Percentiles rank a stretch among this genome's conserved stretches.
phyloP scores from a whole-genome alignment of 2,329 filamentous ascomycete genomes.

The Sphaerulina vaccinii region DNA sequence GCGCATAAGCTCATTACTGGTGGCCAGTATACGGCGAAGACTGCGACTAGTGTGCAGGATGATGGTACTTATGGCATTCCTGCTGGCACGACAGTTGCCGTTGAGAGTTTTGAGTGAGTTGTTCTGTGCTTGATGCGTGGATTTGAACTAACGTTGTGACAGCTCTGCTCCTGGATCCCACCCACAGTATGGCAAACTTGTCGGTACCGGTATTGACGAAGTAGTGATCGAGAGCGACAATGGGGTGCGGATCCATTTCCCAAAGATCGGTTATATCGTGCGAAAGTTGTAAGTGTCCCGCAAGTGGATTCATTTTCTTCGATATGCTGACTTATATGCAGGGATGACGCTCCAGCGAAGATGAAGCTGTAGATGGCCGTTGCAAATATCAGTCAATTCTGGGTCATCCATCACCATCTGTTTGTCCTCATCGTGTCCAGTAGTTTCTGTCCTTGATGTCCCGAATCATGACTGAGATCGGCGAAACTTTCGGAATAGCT shows the following conservation, averaged over 20 bases:
- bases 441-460: too few relatives aligned
- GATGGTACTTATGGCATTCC: conserved; percentile 26
- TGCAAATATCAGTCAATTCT: background rate
- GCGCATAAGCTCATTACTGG: conserved; percentile 27
- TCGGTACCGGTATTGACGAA: conserved; percentile 29
- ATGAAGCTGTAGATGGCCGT: background rate
- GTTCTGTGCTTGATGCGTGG: background rate
- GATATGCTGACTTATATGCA: background rate
- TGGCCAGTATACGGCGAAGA: conserved; percentile 22
- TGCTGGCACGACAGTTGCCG: conserved; percentile 25
- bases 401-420: background rate
- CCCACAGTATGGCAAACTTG: conserved; percentile 34
- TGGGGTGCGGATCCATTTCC: conserved; percentile 40
- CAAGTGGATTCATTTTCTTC: background rate
- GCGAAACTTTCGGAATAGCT: too few relatives aligned
- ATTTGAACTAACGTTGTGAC: conserved; percentile 7
- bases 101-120: conserved; percentile 35
- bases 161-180: conserved; percentile 30
- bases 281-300: conserved; percentile 15
- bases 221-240: conserved; percentile 33
- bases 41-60: conserved; percentile 17
- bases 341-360: conserved; percentile 11
- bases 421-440: background rate
- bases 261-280: conserved; percentile 40
- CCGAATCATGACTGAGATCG: too few relatives aligned